Evolutionary conservation across 2,329 filamentous ascomycete species (phyloP).

Genomic region (Fusarium kyushuense): DNA sequence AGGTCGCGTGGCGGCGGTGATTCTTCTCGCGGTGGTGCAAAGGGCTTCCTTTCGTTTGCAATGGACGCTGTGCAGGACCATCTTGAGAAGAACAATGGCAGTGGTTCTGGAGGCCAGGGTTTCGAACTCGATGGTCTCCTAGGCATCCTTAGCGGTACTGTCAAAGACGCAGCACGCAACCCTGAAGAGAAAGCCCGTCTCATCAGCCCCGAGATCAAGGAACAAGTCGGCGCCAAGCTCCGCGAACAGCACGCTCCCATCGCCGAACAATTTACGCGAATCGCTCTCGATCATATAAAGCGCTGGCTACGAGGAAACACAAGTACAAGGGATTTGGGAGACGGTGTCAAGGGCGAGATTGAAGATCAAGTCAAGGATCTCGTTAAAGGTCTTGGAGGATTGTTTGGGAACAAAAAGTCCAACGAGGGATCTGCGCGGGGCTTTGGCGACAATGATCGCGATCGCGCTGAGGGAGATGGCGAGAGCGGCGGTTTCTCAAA

Average conservation of each 20-base stretch:
- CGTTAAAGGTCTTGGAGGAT: slow-evolving; percentile 57
- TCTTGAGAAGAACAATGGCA: slow-evolving; percentile 48
- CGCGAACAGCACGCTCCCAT: slow-evolving; percentile 58
- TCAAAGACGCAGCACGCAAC: slow-evolving; percentile 60
- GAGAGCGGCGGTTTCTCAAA: slow-evolving; percentile 55
- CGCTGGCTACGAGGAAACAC: slow-evolving; percentile 59
- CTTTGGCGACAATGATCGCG: slow-evolving; percentile 44
- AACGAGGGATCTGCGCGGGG: slow-evolving; percentile 51
- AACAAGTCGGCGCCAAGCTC: slow-evolving; percentile 56
- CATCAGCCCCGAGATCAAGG: slow-evolving; percentile 62
- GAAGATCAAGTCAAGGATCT: slow-evolving; percentile 59
- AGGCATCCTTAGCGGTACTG: slow-evolving; percentile 57
- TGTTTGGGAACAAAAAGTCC: slow-evolving; percentile 56
- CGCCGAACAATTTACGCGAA: slow-evolving; percentile 60
- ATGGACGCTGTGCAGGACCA: slow-evolving; percentile 58
- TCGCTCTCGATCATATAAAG: slow-evolving; percentile 62
- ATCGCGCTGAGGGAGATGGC: slow-evolving; percentile 45
- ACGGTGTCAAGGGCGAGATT: slow-evolving; percentile 59
- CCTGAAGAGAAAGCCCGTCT: slow-evolving; percentile 60
- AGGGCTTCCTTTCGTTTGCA: slow-evolving; percentile 57
- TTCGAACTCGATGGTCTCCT: slow-evolving; percentile 59
- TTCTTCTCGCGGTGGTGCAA: slow-evolving; percentile 49
- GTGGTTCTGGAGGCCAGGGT: slow-evolving; percentile 46
- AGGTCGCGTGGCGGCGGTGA: slow-evolving; percentile 47
- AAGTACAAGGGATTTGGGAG: slow-evolving; percentile 56